Base-by-base conservation (phyloP, 2,329 filamentous ascomycete species). In the Colletotrichum sp. region DNA sequence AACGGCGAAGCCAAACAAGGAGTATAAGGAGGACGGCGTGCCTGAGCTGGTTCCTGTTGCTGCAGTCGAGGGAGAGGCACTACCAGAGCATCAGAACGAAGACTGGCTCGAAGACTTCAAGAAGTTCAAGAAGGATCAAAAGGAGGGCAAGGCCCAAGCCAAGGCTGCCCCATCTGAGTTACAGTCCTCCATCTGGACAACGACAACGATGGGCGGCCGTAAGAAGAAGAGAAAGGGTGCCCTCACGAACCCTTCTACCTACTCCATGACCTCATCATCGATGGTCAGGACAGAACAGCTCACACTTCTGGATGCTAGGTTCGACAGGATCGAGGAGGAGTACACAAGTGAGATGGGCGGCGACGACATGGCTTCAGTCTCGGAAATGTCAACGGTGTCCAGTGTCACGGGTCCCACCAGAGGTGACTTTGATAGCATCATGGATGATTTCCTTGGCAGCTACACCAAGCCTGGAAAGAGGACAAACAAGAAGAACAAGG, bases 201-300 rank as follows among this genome's bases (percentile, higher is more conserved):
- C 94, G 1, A 96, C 94, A 4, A 93, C 94, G 2, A 94, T 93
- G 77, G 95, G 94, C 43, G 95, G 95, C 15, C 92, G 95, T 68
- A 91, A 90, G 77, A 98, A 98, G 93, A 98, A 98, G 91, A 93
- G 96, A 82, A 98, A 98, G 88, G 96, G 96, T 61, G 96, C 97
- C 4, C 87, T 97, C 83, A 98, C 96, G 5, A 95, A 94, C 78
- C 94, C 94, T 1, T 97, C 96, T 1, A 93, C 91, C 74, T 98
- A 97, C 85, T 97, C 94, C 68, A 98, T 98, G 96, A 96, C 94
- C 0, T 97, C 95, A 1, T 97, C 96, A 0, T 94, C 95, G 0
- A 88, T 98, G 21, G 93, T 95, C 67, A 92, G 97, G 71, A 99
- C 96, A 2, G 96, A 98, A 81, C 95, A 96, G 56, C 91, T 97